Base-by-base conservation (phyloP, 1,284 basidiomycete genomes). In the Pisolithus thermaeus region DNA sequence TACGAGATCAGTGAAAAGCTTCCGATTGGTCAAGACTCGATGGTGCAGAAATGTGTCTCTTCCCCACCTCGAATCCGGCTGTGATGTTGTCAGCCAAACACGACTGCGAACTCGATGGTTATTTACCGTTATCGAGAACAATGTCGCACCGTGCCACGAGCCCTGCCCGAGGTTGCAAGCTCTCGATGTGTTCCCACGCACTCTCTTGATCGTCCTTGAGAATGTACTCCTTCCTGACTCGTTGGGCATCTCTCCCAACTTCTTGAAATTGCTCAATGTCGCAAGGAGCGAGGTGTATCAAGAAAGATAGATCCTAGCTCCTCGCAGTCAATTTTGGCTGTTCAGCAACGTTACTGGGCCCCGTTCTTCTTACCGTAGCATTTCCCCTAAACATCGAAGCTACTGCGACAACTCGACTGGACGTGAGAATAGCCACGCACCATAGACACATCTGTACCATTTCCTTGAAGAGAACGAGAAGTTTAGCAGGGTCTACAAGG, bases 1-100 rank as follows among this genome's bases (percentile, higher is more conserved):
- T 20, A 97, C 84, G 30, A 98, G 72, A 65, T 98, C 97, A 1
- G 95, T 97, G 68, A 92, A 94, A 14, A 98, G 75, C 88, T 92
- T 50, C 23, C n/a, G 7, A 28, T 16, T 0, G 5, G 16, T 40
- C 35, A 46, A 42, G 53, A 47, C 16, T 54, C 43, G 49, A 50
- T 28, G 37, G 38, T 46, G 9, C n/a, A 7, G 39, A 28, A 22
- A 20, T 23, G 12, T 16, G 18, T 20, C 30, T 7, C 11, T 36
- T 14, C 1, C 36, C 35, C 64, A 65, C 58, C 57, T 98, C 95
- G 58, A 97, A 97, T 1, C 92, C 92, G 61, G 90, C 91, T 93
- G 51, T 11, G 53, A 40, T 8, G 59, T 8, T 51, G 46, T 38
- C 35, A 48, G 30, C 36, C 20, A 35, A 18, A 14, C 2, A 12